A percentile compares a stretch with the other conserved stretches of the same genome.
Evolutionary conservation across 176 grass and related monocot genomes (phyloP).

Genomic region (Oryza meridionalis): DNA sequence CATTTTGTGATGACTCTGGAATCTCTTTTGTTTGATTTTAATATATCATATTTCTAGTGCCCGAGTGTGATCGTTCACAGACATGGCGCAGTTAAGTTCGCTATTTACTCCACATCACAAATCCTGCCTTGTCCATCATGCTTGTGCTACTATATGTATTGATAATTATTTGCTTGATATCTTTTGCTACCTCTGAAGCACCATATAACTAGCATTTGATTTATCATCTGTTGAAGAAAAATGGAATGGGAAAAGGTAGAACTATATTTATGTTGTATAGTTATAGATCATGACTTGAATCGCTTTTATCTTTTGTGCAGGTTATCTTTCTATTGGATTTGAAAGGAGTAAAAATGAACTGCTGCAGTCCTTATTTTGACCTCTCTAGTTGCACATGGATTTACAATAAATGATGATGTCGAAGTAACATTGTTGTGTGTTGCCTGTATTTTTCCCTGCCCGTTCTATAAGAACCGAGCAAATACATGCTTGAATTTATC

Average conservation of each 20-base stretch:
- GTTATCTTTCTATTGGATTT: constrained; percentile 27
- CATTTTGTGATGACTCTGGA: not conserved
- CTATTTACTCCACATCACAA: not conserved
- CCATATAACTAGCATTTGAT: not conserved
- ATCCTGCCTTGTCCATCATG: not conserved
- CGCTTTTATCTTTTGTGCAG: constrained; percentile 19
- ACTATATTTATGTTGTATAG: not conserved
- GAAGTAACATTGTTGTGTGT: constrained; percentile 41
- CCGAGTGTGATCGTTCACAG: not conserved
- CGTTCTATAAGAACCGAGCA: too few species aligned
- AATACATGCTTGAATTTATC: too few species aligned
- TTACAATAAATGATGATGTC: constrained; percentile 51
- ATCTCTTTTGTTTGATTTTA: constrained; percentile 16
- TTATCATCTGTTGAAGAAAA: not conserved
- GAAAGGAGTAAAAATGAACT: constrained; percentile 33
- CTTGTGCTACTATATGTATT: not conserved
- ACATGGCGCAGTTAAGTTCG: not conserved
- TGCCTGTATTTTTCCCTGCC: constrained; percentile 20
- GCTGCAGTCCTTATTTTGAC: constrained; percentile 26
- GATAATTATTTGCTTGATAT: not conserved
- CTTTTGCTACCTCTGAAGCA: not conserved
- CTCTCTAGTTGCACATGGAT: constrained; percentile 38
- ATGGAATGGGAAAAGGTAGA: not conserved
- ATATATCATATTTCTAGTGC: not conserved
- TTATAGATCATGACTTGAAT: not conserved